Evolutionary conservation across 805 yeast species (phyloP).

Genomic region (Brettanomyces bruxellensis): DNA sequence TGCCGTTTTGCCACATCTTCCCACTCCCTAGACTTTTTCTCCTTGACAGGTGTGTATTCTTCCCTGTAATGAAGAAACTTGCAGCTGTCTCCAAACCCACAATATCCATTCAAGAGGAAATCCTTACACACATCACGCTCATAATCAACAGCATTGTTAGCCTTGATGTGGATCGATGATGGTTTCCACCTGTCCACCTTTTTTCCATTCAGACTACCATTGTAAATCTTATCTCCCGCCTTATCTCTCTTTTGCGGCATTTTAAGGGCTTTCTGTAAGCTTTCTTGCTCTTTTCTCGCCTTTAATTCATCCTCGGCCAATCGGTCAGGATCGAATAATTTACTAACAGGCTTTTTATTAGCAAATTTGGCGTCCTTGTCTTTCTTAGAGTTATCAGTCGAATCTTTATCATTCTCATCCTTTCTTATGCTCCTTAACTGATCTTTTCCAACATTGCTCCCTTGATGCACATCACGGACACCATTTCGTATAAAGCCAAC

Average conservation of each 20-base stretch:
- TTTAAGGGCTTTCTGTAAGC: neutral
- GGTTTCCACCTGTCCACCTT: conserved; percentile 14
- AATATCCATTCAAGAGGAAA: conserved; percentile 81
- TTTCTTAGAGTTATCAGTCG: neutral
- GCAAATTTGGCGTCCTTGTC: neutral
- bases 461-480: neutral
- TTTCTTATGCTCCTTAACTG: neutral
- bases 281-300: conserved; percentile 2
- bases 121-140: conserved; percentile 95
- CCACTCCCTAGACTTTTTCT: conserved; percentile 50
- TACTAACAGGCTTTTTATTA: neutral
- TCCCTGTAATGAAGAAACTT: conserved; percentile 89
- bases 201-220: conserved; percentile 14
- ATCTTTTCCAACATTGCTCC: neutral
- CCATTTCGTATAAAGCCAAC: neutral
- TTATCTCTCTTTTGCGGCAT: conserved; percentile 9
- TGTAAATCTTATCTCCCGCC: conserved; percentile 20
- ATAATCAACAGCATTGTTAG: conserved; percentile 70
- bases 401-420: neutral
- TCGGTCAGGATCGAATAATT: conserved; percentile 16
- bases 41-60: conserved; percentile 50
- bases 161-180: conserved; percentile 39
- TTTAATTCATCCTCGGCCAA: conserved; percentile 15
- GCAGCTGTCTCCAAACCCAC: conserved; percentile 97
- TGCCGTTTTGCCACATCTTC: conserved; percentile 30